Conservation (phyloP, 192 early-diverging fungal genomes). For the Spizellomyces punctatus region DNA sequence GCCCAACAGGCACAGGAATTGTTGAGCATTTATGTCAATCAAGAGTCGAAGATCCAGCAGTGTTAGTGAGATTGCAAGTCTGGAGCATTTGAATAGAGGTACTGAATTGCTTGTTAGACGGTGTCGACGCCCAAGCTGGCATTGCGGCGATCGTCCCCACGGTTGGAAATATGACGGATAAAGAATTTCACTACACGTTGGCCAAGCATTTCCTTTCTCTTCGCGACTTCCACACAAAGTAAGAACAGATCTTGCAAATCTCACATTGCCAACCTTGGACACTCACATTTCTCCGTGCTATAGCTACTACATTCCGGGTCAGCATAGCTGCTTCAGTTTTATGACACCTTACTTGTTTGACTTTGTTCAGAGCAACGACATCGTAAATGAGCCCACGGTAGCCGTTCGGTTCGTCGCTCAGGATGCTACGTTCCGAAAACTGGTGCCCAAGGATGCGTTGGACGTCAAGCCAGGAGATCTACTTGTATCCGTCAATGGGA, state of each 20-base stretch:
- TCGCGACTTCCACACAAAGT: constrained; percentile 33
- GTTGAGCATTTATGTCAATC: constrained; percentile 3
- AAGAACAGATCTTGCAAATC: background rate
- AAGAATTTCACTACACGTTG: constrained; percentile 27
- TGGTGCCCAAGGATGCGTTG: background rate
- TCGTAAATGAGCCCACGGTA: constrained; percentile 12
- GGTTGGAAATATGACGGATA: constrained; percentile 16
- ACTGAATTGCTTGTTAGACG: background rate
- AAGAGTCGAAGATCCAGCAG: background rate
- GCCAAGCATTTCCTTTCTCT: constrained; percentile 24
- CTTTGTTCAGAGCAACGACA: constrained; percentile 13
- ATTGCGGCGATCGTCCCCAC: constrained; percentile 17
- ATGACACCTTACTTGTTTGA: constrained; percentile 13
- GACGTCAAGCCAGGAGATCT: constrained; percentile 15
- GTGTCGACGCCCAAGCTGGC: constrained; percentile 26
- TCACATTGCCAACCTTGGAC: background rate
- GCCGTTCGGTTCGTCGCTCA: constrained; percentile 4
- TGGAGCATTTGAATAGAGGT: background rate
- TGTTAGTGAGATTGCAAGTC: background rate
- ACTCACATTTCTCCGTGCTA: background rate
- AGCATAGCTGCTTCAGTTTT: constrained; percentile 21
- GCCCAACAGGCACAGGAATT: constrained; percentile 12
- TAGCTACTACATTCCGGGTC: constrained; percentile 22
- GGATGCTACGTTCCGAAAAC: background rate
- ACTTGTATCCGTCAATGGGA: constrained; percentile 17